Evolutionary conservation across 306 rosid genomes (phyloP), one percentile per base, ranked within the genome.

Genomic region (Myrica gale): DNA sequence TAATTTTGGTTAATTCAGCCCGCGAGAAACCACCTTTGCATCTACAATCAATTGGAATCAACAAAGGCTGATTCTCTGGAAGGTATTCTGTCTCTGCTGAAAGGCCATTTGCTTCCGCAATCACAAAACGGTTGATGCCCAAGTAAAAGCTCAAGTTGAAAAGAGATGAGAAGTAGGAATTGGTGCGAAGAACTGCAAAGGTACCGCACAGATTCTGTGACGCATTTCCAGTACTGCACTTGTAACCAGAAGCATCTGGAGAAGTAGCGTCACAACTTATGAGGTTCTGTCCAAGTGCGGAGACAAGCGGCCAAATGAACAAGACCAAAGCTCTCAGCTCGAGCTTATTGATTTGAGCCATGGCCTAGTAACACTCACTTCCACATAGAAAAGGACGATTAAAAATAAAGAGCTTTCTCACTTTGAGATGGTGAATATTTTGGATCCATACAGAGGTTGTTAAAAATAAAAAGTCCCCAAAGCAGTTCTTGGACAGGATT

Each of bases 1-100:
- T 45, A 5, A 76, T 89, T 79, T 84, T 95, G 8, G 85, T 87
- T 12, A 90, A 41, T 7, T 83, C 89, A 51, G 95, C 92, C 20
- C 32, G 69, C 63, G 81, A 94, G 77, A 82, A 69, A 9, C 90
- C 86, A 41, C 73, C 79, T 51, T 55, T 87, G 88, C 97, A 95
- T 10, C 78, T 83, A 66, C 98, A 93, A 23, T 87, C 78, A 75
- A 95, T 89, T 26, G 97, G 98, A 66, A 95, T 85, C 52, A 90
- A 48, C 77, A 95, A 83, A 77, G 93, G 92, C 16, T 85, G 93
- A 5, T 88, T 72, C 32, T 39, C 69, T 1, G 88, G 82, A 52
- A 95, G 85, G 60, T 87, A 79, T 71, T 95, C 88, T 5, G 92
- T 89, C 75, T 87, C 85, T 32, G 87, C 78, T 43, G 98, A 88